Evolutionary conservation across 495 filamentous ascomycete genomes (phyloP).

Genomic region (Hyaloscypha hepaticicola): DNA sequence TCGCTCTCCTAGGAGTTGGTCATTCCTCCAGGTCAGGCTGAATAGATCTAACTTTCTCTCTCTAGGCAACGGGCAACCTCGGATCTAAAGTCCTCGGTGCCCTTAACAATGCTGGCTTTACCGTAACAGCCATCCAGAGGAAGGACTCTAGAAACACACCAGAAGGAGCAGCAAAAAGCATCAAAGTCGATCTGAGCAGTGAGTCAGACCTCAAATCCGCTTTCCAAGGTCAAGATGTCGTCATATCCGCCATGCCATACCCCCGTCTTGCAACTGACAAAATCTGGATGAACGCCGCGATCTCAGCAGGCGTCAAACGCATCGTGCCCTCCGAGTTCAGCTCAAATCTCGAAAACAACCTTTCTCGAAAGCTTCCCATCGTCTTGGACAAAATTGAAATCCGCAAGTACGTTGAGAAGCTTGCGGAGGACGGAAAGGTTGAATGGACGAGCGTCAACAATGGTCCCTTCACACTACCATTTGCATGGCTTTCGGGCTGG

Average conservation of each 20-base stretch:
- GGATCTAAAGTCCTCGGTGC: slow-evolving; percentile 54
- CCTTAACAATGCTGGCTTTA: slow-evolving; percentile 52
- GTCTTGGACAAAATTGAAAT: slow-evolving; percentile 45
- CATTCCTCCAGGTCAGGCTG: neutral
- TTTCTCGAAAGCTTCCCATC: slow-evolving; percentile 38
- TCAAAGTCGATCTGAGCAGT: slow-evolving; percentile 53
- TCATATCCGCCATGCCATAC: slow-evolving; percentile 50
- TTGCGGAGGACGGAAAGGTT: slow-evolving; percentile 33
- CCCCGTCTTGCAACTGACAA: slow-evolving; percentile 41
- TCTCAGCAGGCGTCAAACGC: slow-evolving; percentile 55
- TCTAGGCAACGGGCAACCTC: slow-evolving; percentile 49
- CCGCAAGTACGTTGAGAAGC: slow-evolving; percentile 41
- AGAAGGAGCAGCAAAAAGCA: slow-evolving; percentile 37
- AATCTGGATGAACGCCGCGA: slow-evolving; percentile 57
- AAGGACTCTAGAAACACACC: slow-evolving; percentile 39
- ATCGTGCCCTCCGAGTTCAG: slow-evolving; percentile 68
- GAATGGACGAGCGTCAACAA: slow-evolving; percentile 45
- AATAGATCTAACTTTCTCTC: slow-evolving; percentile 11
- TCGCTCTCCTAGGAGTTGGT: slow-evolving; percentile 13
- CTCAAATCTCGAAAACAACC: slow-evolving; percentile 37
- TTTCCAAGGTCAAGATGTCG: slow-evolving; percentile 54
- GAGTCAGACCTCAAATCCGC: slow-evolving; percentile 47
- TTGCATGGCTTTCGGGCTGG: slow-evolving; percentile 31
- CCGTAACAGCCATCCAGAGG: slow-evolving; percentile 57
- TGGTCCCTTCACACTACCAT: slow-evolving; percentile 41